These are phyloP conservation scores for Backusella luteola DNA, from an alignment of 192 early-diverging fungal species.

Conservation along the genomic window DNA sequence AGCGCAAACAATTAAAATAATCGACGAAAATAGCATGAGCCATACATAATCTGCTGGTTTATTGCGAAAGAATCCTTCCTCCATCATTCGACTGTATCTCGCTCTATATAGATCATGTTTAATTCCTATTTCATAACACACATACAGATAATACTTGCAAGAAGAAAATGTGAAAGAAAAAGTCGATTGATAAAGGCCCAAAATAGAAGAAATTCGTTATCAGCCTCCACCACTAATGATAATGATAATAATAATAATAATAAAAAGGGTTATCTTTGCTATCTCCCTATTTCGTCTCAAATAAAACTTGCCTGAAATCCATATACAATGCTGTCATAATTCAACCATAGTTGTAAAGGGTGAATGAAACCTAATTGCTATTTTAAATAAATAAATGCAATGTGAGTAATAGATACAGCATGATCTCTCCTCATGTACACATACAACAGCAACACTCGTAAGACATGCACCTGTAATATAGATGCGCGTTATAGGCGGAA, in stretches of 20 bases:
- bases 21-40: slow-evolving; percentile 73
- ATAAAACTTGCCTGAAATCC: slow-evolving; percentile 58
- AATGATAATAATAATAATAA: background rate
- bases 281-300: background rate
- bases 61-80: slow-evolving; percentile 90
- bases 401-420: background rate
- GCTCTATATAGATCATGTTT: slow-evolving; percentile 40
- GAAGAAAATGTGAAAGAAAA: slow-evolving; percentile 92
- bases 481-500: slow-evolving; percentile 82
- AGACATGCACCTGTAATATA: slow-evolving; percentile 80
- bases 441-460: slow-evolving; percentile 79
- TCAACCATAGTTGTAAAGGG: slow-evolving; percentile 81
- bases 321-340: slow-evolving; percentile 66
- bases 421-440: background rate
- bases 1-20: slow-evolving; percentile 32
- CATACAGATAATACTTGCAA: slow-evolving; percentile 43
- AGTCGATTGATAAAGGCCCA: slow-evolving; percentile 88
- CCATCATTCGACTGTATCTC: slow-evolving; percentile 87
- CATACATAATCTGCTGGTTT: slow-evolving; percentile 92
- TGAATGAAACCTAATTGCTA: slow-evolving; percentile 84
- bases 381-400: background rate
- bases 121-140: background rate
- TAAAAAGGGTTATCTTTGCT: background rate
- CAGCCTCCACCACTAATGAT: slow-evolving; percentile 88
- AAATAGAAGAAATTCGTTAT: slow-evolving; percentile 93